Evolutionary conservation across 2,329 filamentous ascomycete genomes (phyloP).

Genomic region (Aspergillus felis): DNA sequence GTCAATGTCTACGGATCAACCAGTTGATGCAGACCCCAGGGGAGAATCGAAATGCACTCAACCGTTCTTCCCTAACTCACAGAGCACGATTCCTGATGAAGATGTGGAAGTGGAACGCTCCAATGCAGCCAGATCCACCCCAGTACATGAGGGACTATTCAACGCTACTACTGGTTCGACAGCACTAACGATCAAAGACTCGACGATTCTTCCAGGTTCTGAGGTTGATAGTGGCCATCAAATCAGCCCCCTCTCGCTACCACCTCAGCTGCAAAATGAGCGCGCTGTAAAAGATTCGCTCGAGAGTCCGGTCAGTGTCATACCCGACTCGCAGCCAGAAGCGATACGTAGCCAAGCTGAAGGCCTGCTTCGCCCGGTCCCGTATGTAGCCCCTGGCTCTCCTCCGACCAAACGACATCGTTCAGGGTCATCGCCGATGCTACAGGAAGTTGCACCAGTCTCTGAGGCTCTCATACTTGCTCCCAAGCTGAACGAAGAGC

Average conservation of each 20-base stretch:
- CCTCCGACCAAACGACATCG: slow-evolving; percentile 12
- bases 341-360: slow-evolving; percentile 1
- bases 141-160: background rate
- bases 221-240: background rate
- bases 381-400: background rate
- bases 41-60: background rate
- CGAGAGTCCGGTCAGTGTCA: slow-evolving; percentile 34
- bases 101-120: background rate
- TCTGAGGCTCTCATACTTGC: background rate
- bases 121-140: background rate
- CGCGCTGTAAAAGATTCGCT: slow-evolving; percentile 19
- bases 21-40: background rate
- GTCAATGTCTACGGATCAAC: background rate
- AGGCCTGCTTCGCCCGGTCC: background rate
- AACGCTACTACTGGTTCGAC: background rate
- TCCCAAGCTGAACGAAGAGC: background rate
- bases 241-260: background rate
- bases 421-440: slow-evolving; percentile 1
- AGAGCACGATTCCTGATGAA: background rate
- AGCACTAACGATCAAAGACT: background rate
- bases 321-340: slow-evolving; percentile 39
- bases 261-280: background rate
- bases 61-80: background rate
- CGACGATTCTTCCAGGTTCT: background rate
- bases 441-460: background rate